Base-by-base conservation (phyloP, 1,139 yeast genomes). In the Debaryomyces robertsiae region DNA sequence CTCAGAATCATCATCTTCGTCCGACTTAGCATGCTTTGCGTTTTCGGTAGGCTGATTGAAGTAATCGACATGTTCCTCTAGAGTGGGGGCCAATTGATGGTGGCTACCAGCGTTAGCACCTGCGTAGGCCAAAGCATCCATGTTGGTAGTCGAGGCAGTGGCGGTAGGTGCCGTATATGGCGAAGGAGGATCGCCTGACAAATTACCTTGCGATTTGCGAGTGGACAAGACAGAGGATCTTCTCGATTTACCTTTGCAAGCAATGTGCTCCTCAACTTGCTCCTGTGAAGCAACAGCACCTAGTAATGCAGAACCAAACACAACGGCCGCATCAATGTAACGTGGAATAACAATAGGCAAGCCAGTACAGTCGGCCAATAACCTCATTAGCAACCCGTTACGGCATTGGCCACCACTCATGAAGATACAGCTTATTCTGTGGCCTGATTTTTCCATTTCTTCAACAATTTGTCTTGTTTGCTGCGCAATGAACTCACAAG, bases 341-440 rank as follows among this genome's bases (percentile, higher is more conserved):
- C 94, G 78, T 39, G 98, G 98, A 51, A 91, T 88, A 37, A 93
- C 78, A 39, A 93, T 81, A n/a, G 97, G 95, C 66, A 85, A 73
- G 3, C 95, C 95, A 1, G 97, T 89, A 57, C 95, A 86, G 54
- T 93, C 95, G 2, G 98, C 96, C 62, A 93, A 75, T 46, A 91
- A 70, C 67, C 95, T 78, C 82, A 94, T 90, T 48, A 93, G 73
- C 48, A 93, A 70, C 14, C 89, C 85, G 63, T 93, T 93, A 60
- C 97, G 80, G 64, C 97, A 90, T 64, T 93, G 98, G 22, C 98
- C 98, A 42, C 98, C 98, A 50, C 95, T 84, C 82, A 93, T 83
- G 65, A 84, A 93, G 46, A 93, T 82, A 35, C 89, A 77, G 28
- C 76, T 70, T 48, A 93, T 79, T 15, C 71, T 53, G 67, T 91